Evolutionary conservation across 192 early-diverging fungal species (phyloP), one percentile per base, ranked within the genome.

Genomic region (Backusella westeae): DNA sequence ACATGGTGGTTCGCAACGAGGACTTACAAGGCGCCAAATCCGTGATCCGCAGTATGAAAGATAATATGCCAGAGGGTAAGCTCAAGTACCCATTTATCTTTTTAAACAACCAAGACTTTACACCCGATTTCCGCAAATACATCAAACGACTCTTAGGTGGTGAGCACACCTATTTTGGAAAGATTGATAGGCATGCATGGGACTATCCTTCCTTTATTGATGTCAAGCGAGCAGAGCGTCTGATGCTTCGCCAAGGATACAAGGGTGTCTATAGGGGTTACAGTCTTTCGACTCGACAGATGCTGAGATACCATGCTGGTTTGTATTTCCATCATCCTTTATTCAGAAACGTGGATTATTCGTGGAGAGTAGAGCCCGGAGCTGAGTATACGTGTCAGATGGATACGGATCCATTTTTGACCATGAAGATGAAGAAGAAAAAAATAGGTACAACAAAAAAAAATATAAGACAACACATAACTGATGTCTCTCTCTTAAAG

Each of bases 311-410:
- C 21, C 72, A 74, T 23, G 52, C 72, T 26, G 93, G 93, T 19
- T 92, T 90, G 71, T 91, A 93, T 72, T 93, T 85, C 71, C 83
- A 87, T 19, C 92, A 95, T 77, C 87, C 87, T 34, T 79, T 94
- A 8, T 81, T 90, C 36, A 77, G 85, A 63, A 59, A 90, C 73
- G 90, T 86, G 68, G 89, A 93, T 10, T 95, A 86, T 73, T 93
- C 91, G 83, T 95, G 94, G 94, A 83, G 94, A 8, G 83, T 95
- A 9, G 94, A 95, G 73, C 93, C 94, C 0, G 89, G 85, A 5
- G 91, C 93, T 10, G 75, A 89, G 34, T 95, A 91, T 78, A 82
- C 52, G 21, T 95, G 94, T 78, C 87, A 94, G 34, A 85, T 95
- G n/a, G 78, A 86, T 72, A 84, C 92, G 72, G 93, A 95, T 71